Percentiles rank a stretch among this genome's conserved stretches.
Evolutionary conservation across 2,329 filamentous ascomycete species (phyloP).

Genomic region (Erysiphe pulchra): DNA sequence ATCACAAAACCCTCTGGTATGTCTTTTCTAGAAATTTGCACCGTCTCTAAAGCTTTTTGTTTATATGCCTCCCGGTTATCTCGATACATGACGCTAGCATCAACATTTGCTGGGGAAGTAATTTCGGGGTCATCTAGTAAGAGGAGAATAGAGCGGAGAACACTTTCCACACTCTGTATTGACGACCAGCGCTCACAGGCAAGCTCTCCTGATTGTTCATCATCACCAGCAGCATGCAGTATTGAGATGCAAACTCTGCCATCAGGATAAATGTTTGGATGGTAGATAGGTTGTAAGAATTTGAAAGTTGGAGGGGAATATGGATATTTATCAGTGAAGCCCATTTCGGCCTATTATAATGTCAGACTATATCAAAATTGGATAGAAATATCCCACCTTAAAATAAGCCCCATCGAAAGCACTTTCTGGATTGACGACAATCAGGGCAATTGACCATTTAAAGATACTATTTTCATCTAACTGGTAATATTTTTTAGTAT

Average conservation of each 20-base stretch:
- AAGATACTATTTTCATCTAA: conserved; percentile 60
- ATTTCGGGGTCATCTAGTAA: conserved; percentile 87
- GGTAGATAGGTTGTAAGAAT: conserved; percentile 56
- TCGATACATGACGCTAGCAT: conserved; percentile 67
- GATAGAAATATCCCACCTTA: conserved; percentile 21
- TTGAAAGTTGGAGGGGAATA: conserved; percentile 73
- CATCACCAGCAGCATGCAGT: conserved; percentile 73
- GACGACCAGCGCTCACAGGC: conserved; percentile 89
- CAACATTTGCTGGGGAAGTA: conserved; percentile 81
- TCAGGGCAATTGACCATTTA: conserved; percentile 66
- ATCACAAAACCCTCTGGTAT: conserved; percentile 60
- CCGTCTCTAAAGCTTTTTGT: conserved; percentile 37
- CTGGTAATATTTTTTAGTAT: conserved; percentile 1
- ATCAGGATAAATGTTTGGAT: conserved; percentile 84
- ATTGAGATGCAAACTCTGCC: conserved; percentile 92
- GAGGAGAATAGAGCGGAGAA: conserved; percentile 74
- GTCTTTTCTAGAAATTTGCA: conserved; percentile 49
- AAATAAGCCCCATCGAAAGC: conserved; percentile 85
- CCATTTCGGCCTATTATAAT: conserved; percentile 43
- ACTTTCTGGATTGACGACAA: conserved; percentile 81
- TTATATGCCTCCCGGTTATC: conserved; percentile 48
- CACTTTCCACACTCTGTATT: conserved; percentile 79
- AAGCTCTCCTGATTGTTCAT: conserved; percentile 71
- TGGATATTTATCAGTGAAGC: conserved; percentile 70
- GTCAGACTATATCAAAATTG: conserved; percentile 1